Evolutionary conservation across 2,329 filamentous ascomycete species (phyloP).

Genomic region (Trichophyton equinum): DNA sequence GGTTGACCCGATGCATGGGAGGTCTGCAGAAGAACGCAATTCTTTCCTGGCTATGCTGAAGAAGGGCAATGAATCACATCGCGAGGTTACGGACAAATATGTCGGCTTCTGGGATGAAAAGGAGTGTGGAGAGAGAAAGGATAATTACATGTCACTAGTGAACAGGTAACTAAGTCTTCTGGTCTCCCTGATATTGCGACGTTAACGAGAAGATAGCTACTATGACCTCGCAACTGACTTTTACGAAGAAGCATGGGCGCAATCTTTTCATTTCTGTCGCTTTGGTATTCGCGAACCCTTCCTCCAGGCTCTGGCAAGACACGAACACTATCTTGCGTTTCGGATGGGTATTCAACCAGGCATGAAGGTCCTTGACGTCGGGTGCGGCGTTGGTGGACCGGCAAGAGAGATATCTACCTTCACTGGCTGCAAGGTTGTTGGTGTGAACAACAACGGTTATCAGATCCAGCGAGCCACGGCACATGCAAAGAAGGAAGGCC

Average conservation of each 20-base stretch:
- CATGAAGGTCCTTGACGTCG: slow-evolving; percentile 87
- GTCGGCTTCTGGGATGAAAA: slow-evolving; percentile 97
- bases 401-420: slow-evolving; percentile 95
- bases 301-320: slow-evolving; percentile 79
- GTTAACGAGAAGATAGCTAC: slow-evolving; percentile 46
- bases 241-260: slow-evolving; percentile 94
- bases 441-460: slow-evolving; percentile 98
- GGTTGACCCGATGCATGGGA: slow-evolving; percentile 51
- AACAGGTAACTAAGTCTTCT: slow-evolving; percentile 57
- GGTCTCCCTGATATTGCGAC: neutral
- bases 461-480: slow-evolving; percentile 82
- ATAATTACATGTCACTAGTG: slow-evolving; percentile 85
- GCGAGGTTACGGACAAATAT: slow-evolving; percentile 76
- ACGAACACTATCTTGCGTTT: slow-evolving; percentile 94
- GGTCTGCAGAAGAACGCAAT: slow-evolving; percentile 55
- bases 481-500: slow-evolving; percentile 69
- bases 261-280: slow-evolving; percentile 95
- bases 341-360: slow-evolving; percentile 71
- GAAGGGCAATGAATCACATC: slow-evolving; percentile 68
- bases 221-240: slow-evolving; percentile 95
- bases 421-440: slow-evolving; percentile 73
- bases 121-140: slow-evolving; percentile 54
- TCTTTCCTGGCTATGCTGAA: slow-evolving; percentile 72
- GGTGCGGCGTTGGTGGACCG: slow-evolving; percentile 89
- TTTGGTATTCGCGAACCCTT: slow-evolving; percentile 80